A percentile compares a stretch with the other conserved stretches of the same genome.
These are phyloP conservation scores for Backusella parvicylindrica DNA, from an alignment of 192 early-diverging fungal genomes.

Conservation along the genomic window DNA sequence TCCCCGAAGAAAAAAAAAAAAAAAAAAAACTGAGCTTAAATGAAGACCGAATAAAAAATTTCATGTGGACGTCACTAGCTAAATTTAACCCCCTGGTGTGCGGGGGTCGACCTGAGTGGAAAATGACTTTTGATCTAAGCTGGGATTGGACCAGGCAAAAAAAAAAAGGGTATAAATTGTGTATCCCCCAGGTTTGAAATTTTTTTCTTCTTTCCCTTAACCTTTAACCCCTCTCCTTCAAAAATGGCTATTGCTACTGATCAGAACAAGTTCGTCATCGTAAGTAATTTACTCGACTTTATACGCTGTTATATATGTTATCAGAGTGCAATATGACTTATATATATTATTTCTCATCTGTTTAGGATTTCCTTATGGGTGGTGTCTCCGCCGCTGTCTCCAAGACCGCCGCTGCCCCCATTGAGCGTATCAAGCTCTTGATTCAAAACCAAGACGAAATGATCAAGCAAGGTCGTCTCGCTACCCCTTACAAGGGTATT, in stretches of 20 bases:
- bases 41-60: not conserved
- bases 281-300: slow-evolving; percentile 17
- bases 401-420: slow-evolving; percentile 96
- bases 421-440: slow-evolving; percentile 96
- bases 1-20: no score
- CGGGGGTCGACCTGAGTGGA: not conserved
- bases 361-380: slow-evolving; percentile 78
- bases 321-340: not conserved
- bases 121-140: not conserved
- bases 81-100: not conserved
- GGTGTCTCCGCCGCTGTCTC: slow-evolving; percentile 96
- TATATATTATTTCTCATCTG: not conserved
- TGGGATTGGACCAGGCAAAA: not conserved
- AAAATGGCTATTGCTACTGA: slow-evolving; percentile 26
- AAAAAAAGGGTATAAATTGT: slow-evolving; percentile 1
- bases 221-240: slow-evolving; percentile 10
- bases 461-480: slow-evolving; percentile 73
- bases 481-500: slow-evolving; percentile 84
- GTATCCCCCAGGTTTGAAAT: slow-evolving; percentile 3
- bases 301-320: not conserved
- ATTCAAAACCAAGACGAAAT: slow-evolving; percentile 89
- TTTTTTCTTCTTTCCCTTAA: not conserved
- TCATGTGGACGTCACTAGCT: not conserved
- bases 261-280: slow-evolving; percentile 34
- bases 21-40: slow-evolving; percentile 1